Base-by-base conservation (phyloP, 1,139 yeast species). In the Candida gigantensis region DNA sequence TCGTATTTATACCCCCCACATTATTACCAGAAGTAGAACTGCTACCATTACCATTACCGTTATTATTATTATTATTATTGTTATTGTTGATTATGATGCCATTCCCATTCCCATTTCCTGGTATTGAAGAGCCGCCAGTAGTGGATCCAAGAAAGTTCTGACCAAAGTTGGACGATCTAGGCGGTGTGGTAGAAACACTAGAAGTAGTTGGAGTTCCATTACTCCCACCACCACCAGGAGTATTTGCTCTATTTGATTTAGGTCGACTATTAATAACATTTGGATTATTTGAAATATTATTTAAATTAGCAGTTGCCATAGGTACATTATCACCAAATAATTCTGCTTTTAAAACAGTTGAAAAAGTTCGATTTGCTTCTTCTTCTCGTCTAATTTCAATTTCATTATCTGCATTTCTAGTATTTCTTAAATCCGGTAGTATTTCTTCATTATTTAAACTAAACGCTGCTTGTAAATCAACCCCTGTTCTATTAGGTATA, bases 391-490 rank as follows among this genome's bases (percentile, higher is more conserved):
- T 72, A 18, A 72, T 63, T 45, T 84, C 92, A 21, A 84, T 65
- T 50, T 84, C 95, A 46, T 77, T 79, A 32, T 79, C 81, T 6
- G 44, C 36, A 28, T 54, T 43, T 30, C 53, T 56, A 20, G 36
- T 40, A 24, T 55, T 58, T 29, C 68, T 49, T 29, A 67, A 51
- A 42, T 68, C 68, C 1, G 74, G 73, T 12, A 64, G 45, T 14
- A 65, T 55, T 24, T 73, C 73, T 47, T 74, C 73, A 51, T 70
- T 65, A 34, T 79, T 69, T 50, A 86, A 61, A 54, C 86, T 72
- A 71, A 86, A 80, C 1, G 96, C 96, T 0, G 97, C 90, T 52
- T 88, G 95, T 11, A 90, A 65, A 52, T 89, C 95, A 26, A 88
- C 77, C 1, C 96, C 96, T 2, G 84, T 81, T 41, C 97, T 63